Evolutionary conservation across 495 filamentous ascomycete species (phyloP).

Genomic region (Lasiosphaeriaceae sp.): DNA sequence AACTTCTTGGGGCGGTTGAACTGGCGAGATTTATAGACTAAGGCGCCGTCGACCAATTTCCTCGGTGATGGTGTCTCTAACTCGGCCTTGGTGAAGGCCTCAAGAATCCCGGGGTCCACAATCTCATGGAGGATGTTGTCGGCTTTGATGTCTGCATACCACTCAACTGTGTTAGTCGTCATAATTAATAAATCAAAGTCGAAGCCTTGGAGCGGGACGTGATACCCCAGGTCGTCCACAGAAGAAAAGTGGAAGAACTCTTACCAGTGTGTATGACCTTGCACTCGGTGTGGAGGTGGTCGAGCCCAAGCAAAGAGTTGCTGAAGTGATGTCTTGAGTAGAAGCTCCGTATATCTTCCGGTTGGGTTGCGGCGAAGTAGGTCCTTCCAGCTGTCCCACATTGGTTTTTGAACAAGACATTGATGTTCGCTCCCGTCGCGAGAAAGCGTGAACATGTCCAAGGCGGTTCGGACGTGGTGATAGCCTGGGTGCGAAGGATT

Average conservation of each 20-base stretch:
- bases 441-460: slow-evolving; percentile 38
- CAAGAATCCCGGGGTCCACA: slow-evolving; percentile 14
- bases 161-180: too few species aligned
- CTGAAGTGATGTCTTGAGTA: slow-evolving; percentile 31
- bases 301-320: slow-evolving; percentile 36
- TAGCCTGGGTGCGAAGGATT: slow-evolving; percentile 34
- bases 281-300: slow-evolving; percentile 41
- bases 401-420: slow-evolving; percentile 42
- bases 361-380: slow-evolving; percentile 29
- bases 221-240: too few species aligned
- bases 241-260: too few species aligned
- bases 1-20: slow-evolving; percentile 20
- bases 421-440: slow-evolving; percentile 39
- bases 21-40: slow-evolving; percentile 31
- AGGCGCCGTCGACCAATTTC: slow-evolving; percentile 24
- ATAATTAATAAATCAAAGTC: too few species aligned
- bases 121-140: slow-evolving; percentile 34
- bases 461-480: slow-evolving; percentile 30
- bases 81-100: slow-evolving; percentile 22
- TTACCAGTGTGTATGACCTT: slow-evolving; percentile 46
- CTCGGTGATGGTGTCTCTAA: slow-evolving; percentile 25
- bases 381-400: slow-evolving; percentile 32
- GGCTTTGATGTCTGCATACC: too few species aligned
- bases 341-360: slow-evolving; percentile 20
- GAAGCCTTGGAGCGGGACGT: too few species aligned